Evolutionary conservation across 768 basidiomycete species (phyloP).

Genomic region (Mycena indigotica): DNA sequence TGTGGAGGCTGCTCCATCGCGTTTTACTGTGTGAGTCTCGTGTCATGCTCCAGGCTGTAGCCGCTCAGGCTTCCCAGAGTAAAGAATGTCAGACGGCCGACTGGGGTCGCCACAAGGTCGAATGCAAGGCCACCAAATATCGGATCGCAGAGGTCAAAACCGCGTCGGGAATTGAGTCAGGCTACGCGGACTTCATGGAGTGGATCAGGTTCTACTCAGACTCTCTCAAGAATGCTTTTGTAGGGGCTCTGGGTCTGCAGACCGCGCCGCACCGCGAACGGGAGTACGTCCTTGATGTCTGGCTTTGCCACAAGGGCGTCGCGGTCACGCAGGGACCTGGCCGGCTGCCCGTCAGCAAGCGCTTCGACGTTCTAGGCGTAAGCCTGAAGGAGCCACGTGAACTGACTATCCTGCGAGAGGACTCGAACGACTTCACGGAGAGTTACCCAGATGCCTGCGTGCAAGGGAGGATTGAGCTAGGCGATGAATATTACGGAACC

Average conservation of each 20-base stretch:
- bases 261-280: background rate
- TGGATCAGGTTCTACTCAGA: constrained; percentile 1
- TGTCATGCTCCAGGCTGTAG: background rate
- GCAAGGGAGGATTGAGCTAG: background rate
- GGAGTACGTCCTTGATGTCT: background rate
- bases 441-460: background rate
- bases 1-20: background rate
- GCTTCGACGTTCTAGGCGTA: background rate
- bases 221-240: constrained; percentile 2
- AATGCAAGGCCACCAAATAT: background rate
- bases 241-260: background rate
- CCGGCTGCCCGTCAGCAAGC: background rate
- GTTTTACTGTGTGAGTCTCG: background rate
- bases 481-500: background rate
- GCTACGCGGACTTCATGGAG: background rate
- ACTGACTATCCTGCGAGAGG: background rate
- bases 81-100: background rate
- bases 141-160: background rate
- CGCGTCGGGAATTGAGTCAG: background rate
- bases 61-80: background rate
- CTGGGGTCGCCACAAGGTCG: background rate
- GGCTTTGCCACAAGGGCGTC: background rate
- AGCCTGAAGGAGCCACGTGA: background rate
- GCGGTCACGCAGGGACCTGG: background rate
- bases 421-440: background rate